phyloP scores from a whole-genome alignment of 306 rosid genomes.

The Mimosa bimucronata region DNA sequence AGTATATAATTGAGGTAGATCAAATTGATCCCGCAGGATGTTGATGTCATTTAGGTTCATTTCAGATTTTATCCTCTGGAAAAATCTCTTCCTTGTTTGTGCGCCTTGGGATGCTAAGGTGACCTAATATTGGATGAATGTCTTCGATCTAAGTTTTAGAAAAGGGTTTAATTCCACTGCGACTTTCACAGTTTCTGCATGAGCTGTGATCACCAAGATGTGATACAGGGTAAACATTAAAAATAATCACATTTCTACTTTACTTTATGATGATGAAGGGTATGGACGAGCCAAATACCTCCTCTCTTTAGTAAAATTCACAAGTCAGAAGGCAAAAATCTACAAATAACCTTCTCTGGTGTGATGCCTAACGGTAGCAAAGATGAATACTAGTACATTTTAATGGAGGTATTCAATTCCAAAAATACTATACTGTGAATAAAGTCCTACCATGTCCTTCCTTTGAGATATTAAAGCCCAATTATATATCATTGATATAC shows the following conservation, averaged over 20 bases:
- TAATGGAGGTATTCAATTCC: neutral
- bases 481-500: neutral
- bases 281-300: neutral
- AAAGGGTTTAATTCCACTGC: neutral
- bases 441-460: neutral
- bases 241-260: neutral
- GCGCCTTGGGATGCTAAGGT: conserved; percentile 9
- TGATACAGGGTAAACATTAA: neutral
- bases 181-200: neutral
- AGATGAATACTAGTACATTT: neutral
- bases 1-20: conserved; percentile 33
- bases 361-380: neutral
- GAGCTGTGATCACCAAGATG: neutral
- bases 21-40: neutral
- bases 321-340: neutral
- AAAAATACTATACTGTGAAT: neutral
- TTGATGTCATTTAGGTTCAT: conserved; percentile 14
- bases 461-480: neutral
- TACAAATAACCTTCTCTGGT: neutral
- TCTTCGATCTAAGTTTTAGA: neutral
- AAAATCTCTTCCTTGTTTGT: conserved; percentile 21
- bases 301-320: neutral
- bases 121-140: conserved; percentile 2
- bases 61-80: conserved; percentile 12
- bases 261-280: neutral